Base-by-base conservation (phyloP, 257 asterid genomes). In the Anisodus tanguticus region DNA sequence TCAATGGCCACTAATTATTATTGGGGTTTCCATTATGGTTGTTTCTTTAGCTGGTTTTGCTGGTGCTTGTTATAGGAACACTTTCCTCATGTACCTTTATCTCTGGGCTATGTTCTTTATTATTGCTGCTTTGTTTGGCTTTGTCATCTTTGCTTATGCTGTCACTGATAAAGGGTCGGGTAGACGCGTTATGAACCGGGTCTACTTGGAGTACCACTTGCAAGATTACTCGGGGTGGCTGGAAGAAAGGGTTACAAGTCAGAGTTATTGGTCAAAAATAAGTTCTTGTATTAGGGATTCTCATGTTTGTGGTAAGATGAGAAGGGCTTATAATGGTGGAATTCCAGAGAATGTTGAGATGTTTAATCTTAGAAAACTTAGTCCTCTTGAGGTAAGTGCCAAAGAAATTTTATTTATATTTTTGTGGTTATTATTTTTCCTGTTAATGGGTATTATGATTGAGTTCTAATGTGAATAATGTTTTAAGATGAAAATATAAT, bases 171-270 rank as follows among this genome's bases (percentile, higher is more conserved):
- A 35, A 82, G 98, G 98, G 22, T 79, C 91, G 41, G 98, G 98
- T 2, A 90, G 92, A 17, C 91, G 93, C 81, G 94, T 93, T 13
- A 54, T 87, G 87, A 83, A 87, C 85, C 90, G 94, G 87, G 92
- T 12, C 6, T 95, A 95, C 83, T 82, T 58, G 19, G 98, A 95
- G 87, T 95, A 95, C 78, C 68, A 89, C n/a, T 77, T 95, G 82
- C 87, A 84, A 86, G 98, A 95, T 58, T 93, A 91, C 86, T 90
- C 98, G n/a, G 97, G 98, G 13, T 95, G 98, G 98, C 88, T 95
- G 11, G 91, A 87, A 69, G 93, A 93, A 83, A 89, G 94, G n/a
- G 97, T 95, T 17, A 45, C 90, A 1, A 85, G 84, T 13, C 87
- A 51, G 83, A 87, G 84, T 22, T 89, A 93, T 84, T 95, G 98